A percentile compares a stretch with the other conserved stretches of the same genome.
Evolutionary conservation across 768 basidiomycete species (phyloP).

Genomic region (Phylloporus sp.): DNA sequence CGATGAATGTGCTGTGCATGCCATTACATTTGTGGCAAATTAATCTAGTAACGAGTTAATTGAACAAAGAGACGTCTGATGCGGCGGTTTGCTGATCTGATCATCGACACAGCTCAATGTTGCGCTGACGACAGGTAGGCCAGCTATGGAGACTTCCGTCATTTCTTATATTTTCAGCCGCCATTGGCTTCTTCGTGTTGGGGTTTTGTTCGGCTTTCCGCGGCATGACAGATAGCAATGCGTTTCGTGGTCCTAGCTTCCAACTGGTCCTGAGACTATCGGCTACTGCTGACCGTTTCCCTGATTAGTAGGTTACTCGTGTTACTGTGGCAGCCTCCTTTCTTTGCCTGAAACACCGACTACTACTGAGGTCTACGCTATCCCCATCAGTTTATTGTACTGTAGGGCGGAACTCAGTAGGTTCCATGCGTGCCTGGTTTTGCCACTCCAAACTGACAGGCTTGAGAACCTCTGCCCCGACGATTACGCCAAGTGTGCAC

Average conservation of each 20-base stretch:
- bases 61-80: background rate
- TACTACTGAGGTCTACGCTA: slow-evolving; percentile 6
- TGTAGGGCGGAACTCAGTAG: background rate
- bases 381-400: slow-evolving; percentile 1
- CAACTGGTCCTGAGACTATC: too few species aligned
- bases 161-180: slow-evolving; percentile 12
- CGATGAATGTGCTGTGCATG: background rate
- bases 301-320: slow-evolving; percentile 1
- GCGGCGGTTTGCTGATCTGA: slow-evolving; percentile 5
- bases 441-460: slow-evolving; percentile 7
- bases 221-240: too few species aligned
- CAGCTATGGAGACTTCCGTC: background rate
- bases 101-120: slow-evolving; percentile 6
- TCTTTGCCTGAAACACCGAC: slow-evolving; percentile 9
- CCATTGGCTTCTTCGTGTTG: slow-evolving; percentile 14
- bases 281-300: too few species aligned
- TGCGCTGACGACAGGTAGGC: slow-evolving; percentile 7
- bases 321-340: background rate
- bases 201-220: slow-evolving; percentile 22
- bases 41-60: background rate
- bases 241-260: too few species aligned
- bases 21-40: background rate
- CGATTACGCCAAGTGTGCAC: background rate
- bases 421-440: background rate
- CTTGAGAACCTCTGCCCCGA: background rate